Evolutionary conservation across 2,329 filamentous ascomycete genomes (phyloP).

Genomic region (Davidsoniella virescens): DNA sequence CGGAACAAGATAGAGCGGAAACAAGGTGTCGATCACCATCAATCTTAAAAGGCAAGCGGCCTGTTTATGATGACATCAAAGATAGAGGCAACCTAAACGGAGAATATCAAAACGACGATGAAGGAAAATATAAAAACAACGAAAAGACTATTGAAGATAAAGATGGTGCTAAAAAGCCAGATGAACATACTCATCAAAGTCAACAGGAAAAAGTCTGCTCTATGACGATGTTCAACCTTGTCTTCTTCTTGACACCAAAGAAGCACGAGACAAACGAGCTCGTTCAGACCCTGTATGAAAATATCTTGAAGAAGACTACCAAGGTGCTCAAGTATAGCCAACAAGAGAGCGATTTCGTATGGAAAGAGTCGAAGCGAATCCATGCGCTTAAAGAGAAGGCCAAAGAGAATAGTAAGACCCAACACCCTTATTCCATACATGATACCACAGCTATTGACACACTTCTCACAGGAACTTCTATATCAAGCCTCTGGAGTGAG

Average conservation of each 20-base stretch:
- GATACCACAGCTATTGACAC: neutral
- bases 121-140: conserved; percentile 19
- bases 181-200: conserved; percentile 17
- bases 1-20: conserved; percentile 13
- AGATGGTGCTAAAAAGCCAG: neutral
- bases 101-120: conserved; percentile 15
- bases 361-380: conserved; percentile 76
- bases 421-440: neutral
- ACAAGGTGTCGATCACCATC: neutral
- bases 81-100: conserved; percentile 20
- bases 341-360: conserved; percentile 76
- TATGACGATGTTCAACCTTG: conserved; percentile 96
- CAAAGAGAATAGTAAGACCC: conserved; percentile 45
- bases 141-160: conserved; percentile 20
- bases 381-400: conserved; percentile 67
- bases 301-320: conserved; percentile 82
- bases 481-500: conserved; percentile 52
- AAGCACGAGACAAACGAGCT: conserved; percentile 61
- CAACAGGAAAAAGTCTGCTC: conserved; percentile 46
- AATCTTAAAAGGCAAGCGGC: too few species aligned
- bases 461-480: conserved; percentile 31
- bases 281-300: conserved; percentile 62
- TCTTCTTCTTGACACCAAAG: conserved; percentile 75
- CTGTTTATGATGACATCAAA: neutral
- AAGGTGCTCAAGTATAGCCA: conserved; percentile 89